A percentile compares a stretch with the other conserved stretches of the same genome.
Evolutionary conservation across 768 basidiomycete species (phyloP).

Genomic region (Ramaria rubella): DNA sequence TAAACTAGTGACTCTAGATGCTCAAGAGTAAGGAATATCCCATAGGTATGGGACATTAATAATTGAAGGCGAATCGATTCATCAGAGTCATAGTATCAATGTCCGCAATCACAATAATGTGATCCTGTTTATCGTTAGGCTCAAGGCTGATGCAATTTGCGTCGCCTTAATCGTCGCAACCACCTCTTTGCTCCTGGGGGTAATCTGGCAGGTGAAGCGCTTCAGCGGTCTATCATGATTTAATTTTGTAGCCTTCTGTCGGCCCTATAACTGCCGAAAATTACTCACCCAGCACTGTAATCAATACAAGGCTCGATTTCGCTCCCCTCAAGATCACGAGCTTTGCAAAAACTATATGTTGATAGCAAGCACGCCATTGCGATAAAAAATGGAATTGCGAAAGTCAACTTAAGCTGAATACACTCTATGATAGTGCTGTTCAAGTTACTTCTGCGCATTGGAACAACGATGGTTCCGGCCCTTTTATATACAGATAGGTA

Average conservation of each 20-base stretch:
- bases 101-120: no score
- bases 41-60: no score
- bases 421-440: not conserved
- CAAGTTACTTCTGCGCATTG: no score
- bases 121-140: no score
- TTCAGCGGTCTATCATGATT: constrained; percentile 11
- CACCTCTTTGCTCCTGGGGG: constrained; percentile 10
- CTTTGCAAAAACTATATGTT: not conserved
- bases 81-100: no score
- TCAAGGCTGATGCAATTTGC: not conserved
- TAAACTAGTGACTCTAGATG: no score
- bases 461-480: no score
- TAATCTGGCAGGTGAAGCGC: constrained; percentile 16
- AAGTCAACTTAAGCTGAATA: not conserved
- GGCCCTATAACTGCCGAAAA: not conserved
- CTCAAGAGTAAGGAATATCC: no score
- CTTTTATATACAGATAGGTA: not conserved
- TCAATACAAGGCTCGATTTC: not conserved
- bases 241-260: not conserved
- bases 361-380: constrained; percentile 25
- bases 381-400: constrained; percentile 27
- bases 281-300: not conserved
- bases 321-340: not conserved
- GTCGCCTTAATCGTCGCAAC: not conserved
- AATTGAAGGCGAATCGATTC: no score